These are phyloP conservation scores for Cordyceps javanica DNA, from an alignment of 2,329 filamentous ascomycete species.

Conservation along the genomic window DNA sequence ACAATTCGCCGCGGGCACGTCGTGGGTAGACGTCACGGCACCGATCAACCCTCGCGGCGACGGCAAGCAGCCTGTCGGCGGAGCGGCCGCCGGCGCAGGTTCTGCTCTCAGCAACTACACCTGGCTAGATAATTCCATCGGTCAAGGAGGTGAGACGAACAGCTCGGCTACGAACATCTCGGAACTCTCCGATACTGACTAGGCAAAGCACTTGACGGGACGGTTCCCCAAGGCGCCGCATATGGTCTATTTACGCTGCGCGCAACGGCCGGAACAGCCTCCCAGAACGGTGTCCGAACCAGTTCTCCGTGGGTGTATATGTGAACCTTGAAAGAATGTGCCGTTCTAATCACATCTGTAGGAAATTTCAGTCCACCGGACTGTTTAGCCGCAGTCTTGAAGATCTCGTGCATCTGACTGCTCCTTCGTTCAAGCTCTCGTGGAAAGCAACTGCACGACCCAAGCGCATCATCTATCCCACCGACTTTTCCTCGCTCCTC, in stretches of 20 bases:
- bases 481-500: conserved; percentile 17
- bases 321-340: too few species aligned
- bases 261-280: conserved; percentile 14
- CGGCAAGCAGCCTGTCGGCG: conserved; percentile 32
- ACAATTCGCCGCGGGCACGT: conserved; percentile 37
- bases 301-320: conserved; percentile 18
- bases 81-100: conserved; percentile 33
- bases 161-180: neutral
- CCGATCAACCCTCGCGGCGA: conserved; percentile 43
- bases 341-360: neutral
- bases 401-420: conserved; percentile 19
- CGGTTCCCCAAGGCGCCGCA: conserved; percentile 17
- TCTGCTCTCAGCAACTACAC: conserved; percentile 33
- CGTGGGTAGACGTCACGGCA: conserved; percentile 36
- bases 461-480: conserved; percentile 21
- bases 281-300: conserved; percentile 14
- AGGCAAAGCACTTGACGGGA: conserved; percentile 17
- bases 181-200: conserved; percentile 17
- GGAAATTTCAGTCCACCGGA: conserved; percentile 18
- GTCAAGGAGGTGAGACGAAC: conserved; percentile 28
- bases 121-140: conserved; percentile 34
- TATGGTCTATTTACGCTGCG: conserved; percentile 27
- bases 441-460: neutral
- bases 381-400: conserved; percentile 22
- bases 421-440: conserved; percentile 13